Evolutionary conservation across 139 green algal species (phyloP), one percentile per base, ranked within the genome.

Genomic region (Gonium pectorale): DNA sequence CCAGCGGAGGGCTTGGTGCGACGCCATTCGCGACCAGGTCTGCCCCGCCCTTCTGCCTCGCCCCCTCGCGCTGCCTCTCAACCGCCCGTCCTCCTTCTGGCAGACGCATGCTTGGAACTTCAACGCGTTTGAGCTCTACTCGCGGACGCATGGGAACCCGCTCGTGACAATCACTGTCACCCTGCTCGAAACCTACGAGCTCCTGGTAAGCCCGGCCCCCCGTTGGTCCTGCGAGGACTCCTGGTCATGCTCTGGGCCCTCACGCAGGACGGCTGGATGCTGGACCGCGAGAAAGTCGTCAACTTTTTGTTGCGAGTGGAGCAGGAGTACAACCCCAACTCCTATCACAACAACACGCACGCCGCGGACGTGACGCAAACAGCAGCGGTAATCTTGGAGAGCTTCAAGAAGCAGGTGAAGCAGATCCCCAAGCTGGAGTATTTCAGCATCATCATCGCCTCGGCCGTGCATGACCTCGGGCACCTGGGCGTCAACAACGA

Each of bases 301-400:
- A 86, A 79, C 21, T 94, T 86, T 40, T 68, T 94, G n/a, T 70
- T 71, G 52, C 33, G 37, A 21, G 87, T 92, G 29, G 91, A 94
- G 80, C 8, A 37, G 8, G 70, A 85, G 44, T 94, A 94, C 85
- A 79, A 71, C 49, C 37, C 69, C 8, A 94, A 94, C 83, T 87
- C 90, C 0, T 95, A 95, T 75, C 93, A 95, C 83, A 95, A 94
- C 87, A 90, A 88, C 41, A 93, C 87, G 54, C 93, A 95, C 81
- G 93, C 90, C 9, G 80, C 91, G 38, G 93, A 95, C 84, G 93
- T 95, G 2, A 93, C 90, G 38, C 93, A 95, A 79, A 91, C 90
- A 35, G 72, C 91, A 60, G 81, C 63, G 37, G 89, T 93, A n/a
- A 92, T 94, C 38, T 67, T 92, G 87, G 27, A 88, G 41, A 80